Conservation (phyloP, 352 stramenopile genomes). For the Globisporangium heterothallicum region DNA sequence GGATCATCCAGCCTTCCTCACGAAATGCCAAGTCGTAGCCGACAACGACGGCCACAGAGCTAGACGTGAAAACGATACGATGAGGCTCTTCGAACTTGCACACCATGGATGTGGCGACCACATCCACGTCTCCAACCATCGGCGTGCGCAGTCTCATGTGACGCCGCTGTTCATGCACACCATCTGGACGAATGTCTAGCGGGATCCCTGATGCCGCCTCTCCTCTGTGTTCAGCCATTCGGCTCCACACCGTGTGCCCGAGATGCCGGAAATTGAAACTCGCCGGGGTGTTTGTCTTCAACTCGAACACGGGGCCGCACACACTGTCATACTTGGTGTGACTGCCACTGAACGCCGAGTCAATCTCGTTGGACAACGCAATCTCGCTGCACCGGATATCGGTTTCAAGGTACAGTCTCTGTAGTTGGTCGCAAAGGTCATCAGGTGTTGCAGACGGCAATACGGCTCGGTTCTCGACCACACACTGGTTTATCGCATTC, state of each 20-base stretch:
- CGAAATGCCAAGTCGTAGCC: not conserved
- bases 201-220: not conserved
- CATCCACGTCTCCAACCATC: not conserved
- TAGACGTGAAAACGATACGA: not conserved
- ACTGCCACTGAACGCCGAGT: not conserved
- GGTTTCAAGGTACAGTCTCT: not conserved
- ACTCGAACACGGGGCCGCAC: constrained; percentile 2
- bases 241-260: not conserved
- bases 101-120: not conserved
- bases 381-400: constrained; percentile 3
- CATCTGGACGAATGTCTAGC: not conserved
- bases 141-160: not conserved
- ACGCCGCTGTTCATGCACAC: not conserved
- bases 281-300: constrained; percentile 3
- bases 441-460: not conserved
- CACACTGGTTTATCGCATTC: not conserved
- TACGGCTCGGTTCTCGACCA: not conserved
- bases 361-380: not conserved
- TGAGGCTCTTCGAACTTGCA: not conserved
- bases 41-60: not conserved
- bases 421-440: not conserved
- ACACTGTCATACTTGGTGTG: not conserved
- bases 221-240: not conserved
- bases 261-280: not conserved
- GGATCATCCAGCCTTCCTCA: not conserved